phyloP scores from a whole-genome alignment of 2,329 filamentous ascomycete genomes.

The Bipolaris oryzae region DNA sequence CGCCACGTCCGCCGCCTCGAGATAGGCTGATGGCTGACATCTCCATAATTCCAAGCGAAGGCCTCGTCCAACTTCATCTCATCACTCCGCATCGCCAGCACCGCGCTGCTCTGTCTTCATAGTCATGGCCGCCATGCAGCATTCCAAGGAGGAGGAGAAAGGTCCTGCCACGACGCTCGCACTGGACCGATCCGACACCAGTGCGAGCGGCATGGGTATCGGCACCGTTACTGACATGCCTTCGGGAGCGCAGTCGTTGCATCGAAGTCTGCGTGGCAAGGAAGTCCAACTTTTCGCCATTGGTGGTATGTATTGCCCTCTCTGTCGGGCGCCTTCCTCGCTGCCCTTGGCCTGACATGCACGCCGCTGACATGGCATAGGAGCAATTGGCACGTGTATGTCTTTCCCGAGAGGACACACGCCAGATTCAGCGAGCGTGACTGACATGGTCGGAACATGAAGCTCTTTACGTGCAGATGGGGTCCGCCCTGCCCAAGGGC shows the following conservation, averaged over 20 bases:
- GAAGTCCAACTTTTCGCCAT: not conserved
- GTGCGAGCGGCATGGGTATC: not conserved
- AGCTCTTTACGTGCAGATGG: not conserved
- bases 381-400: not conserved
- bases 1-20: not conserved
- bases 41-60: not conserved
- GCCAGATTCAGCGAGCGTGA: not conserved
- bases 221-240: not conserved
- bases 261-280: not conserved
- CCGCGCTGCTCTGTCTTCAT: not conserved
- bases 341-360: too few relatives aligned
- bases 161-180: not conserved
- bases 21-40: not conserved
- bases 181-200: not conserved
- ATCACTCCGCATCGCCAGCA: not conserved
- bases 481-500: conserved; percentile 36
- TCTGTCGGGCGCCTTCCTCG: not conserved
- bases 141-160: not conserved
- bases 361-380: not conserved
- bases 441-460: not conserved
- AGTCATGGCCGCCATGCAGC: not conserved
- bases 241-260: not conserved
- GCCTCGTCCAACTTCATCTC: not conserved
- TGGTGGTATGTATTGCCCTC: not conserved
- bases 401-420: not conserved